These are phyloP conservation scores for Cairneyella variabilis DNA, from an alignment of 495 filamentous ascomycete genomes.

Conservation along the genomic window DNA sequence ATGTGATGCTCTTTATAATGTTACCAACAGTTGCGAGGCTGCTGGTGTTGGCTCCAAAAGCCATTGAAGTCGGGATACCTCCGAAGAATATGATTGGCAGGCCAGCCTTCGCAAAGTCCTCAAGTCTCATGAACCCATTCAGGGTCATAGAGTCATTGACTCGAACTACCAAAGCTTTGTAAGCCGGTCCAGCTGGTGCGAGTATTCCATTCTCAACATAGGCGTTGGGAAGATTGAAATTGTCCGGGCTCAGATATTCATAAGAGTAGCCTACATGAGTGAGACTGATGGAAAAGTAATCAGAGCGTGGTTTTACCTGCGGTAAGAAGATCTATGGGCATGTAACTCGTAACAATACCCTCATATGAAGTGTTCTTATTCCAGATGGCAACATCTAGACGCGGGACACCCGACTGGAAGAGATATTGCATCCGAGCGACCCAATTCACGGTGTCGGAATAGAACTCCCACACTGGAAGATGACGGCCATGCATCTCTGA, in stretches of 20 bases:
- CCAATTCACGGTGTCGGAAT: slow-evolving; percentile 37
- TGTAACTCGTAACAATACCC: slow-evolving; percentile 13
- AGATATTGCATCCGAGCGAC: slow-evolving; percentile 35
- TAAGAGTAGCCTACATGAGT: slow-evolving; percentile 38
- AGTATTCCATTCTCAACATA: slow-evolving; percentile 33
- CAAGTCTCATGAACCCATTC: slow-evolving; percentile 31
- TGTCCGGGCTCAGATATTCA: slow-evolving; percentile 46
- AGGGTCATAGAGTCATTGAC: slow-evolving; percentile 36
- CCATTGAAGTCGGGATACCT: slow-evolving; percentile 28
- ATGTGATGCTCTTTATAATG: slow-evolving; percentile 20
- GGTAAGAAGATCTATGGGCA: slow-evolving; percentile 8
- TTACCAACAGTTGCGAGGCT: neutral
- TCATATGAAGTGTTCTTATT: slow-evolving; percentile 17
- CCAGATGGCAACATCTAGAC: slow-evolving; percentile 41
- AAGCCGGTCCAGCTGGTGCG: slow-evolving; percentile 37
- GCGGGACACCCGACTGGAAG: slow-evolving; percentile 37
- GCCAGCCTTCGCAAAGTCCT: slow-evolving; percentile 35
- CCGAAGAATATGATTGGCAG: slow-evolving; percentile 41
- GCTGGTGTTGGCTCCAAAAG: slow-evolving; percentile 5
- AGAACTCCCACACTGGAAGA: slow-evolving; percentile 42
- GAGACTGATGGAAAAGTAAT: neutral
- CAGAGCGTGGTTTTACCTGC: slow-evolving; percentile 18
- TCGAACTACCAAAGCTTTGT: slow-evolving; percentile 41
- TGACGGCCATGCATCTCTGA: slow-evolving; percentile 39
- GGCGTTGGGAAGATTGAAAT: slow-evolving; percentile 36